Conservation (phyloP, 2,329 filamentous ascomycete species). For the Aspergillus intermedius region DNA sequence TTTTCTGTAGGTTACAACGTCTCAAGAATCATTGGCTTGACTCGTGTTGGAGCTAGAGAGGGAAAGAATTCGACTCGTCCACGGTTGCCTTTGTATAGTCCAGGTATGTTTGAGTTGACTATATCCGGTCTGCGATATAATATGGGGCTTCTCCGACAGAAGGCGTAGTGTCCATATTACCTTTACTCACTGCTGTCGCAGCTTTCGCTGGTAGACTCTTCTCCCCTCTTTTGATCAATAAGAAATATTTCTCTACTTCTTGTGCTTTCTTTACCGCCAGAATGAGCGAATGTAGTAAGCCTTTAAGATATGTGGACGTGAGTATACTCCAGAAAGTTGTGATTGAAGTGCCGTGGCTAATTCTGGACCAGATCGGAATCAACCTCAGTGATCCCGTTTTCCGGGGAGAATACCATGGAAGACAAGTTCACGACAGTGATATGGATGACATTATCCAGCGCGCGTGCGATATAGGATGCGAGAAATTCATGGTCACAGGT, state of each 20-base stretch:
- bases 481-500: conserved; percentile 88
- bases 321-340: conserved; percentile 12
- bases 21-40: background rate
- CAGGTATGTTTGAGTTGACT: background rate
- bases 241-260: conserved; percentile 8
- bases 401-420: conserved; percentile 75
- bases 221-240: background rate
- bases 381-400: conserved; percentile 93
- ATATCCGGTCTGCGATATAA: background rate
- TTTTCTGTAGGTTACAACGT: background rate
- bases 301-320: conserved; percentile 45
- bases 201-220: background rate
- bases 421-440: conserved; percentile 48
- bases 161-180: background rate
- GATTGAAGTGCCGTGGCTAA: conserved; percentile 8
- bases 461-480: conserved; percentile 70
- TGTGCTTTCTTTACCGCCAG: conserved; percentile 7
- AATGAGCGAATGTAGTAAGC: conserved; percentile 30
- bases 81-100: background rate
- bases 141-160: background rate
- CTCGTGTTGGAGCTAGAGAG: background rate
- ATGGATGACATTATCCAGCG: conserved; percentile 65
- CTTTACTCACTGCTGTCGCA: background rate
- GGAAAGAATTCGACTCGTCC: background rate
- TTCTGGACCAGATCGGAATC: conserved; percentile 64